Evolutionary conservation across 805 yeast genomes (phyloP), one percentile per base, ranked within the genome.

Genomic region (Saturnispora dispora): DNA sequence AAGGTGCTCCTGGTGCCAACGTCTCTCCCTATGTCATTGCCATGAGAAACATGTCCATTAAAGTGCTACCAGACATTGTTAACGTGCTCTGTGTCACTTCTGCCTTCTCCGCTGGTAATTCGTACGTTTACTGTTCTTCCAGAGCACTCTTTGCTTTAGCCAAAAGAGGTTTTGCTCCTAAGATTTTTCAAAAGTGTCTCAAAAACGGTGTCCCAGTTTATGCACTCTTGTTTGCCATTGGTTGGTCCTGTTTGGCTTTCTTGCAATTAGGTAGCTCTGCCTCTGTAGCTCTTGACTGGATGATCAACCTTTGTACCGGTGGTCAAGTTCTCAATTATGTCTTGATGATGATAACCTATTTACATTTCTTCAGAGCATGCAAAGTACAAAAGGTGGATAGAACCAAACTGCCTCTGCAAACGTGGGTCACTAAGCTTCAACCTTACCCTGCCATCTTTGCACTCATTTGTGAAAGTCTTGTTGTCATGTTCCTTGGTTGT

Each of bases 1-100:
- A 75, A 18, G 76, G 82, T 39, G 76, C 81, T 47, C 83, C 90
- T 0, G 93, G 91, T 51, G 95, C 86, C 1, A 84, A 81, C 35
- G 80, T 87, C 5, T 81, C 89, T 18, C 93, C 96, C 0, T 87
- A 83, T 60, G 93, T 86, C 48, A 79, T 88, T 59, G 91, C 91
- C 2, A 88, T 88, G 88, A 74, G 73, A 51, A 78, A 82, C 55
- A 68, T 87, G 60, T 76, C 78, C 1, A 83, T 88, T 50, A 77
- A 71, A 33, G 82, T 77, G 0, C 71, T 88, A 46, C 95, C 95
- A 32, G 78, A 83, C 60, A 74, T 88, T 54, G 88, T 89, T 52
- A 89, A 89, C 66, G 95, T 79, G 1, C 77, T 87, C 30, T 74
- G 88, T 51, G 72, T 88, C 50, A 73, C 87, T 5, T 77, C 93